phyloP scores from a whole-genome alignment of 345 rosid genomes.

The Corchorus olitorius region DNA sequence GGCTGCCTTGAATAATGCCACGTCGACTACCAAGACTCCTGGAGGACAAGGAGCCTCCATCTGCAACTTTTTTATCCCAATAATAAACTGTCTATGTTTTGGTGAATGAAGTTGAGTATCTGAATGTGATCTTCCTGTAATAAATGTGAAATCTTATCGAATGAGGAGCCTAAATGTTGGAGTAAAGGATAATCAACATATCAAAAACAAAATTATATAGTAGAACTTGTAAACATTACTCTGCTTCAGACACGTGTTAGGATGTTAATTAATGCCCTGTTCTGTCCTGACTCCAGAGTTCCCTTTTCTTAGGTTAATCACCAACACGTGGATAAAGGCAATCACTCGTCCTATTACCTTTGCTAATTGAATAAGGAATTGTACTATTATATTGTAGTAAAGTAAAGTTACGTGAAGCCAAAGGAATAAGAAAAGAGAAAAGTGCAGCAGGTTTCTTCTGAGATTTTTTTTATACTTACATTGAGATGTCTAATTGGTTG shows the following conservation, averaged over 20 bases:
- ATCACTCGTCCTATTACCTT: not conserved
- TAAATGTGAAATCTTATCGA: conserved; percentile 30
- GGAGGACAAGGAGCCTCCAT: not conserved
- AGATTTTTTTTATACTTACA: not conserved
- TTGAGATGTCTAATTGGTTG: not conserved
- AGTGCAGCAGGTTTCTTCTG: not conserved
- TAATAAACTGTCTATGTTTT: not conserved
- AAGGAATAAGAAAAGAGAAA: not conserved
- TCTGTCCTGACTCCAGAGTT: not conserved
- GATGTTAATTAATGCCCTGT: not conserved
- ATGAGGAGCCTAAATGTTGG: conserved; percentile 13
- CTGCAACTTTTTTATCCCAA: not conserved
- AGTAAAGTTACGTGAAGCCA: no score
- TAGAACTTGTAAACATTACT: conserved; percentile 3
- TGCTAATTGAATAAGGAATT: not conserved
- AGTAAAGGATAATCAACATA: not conserved
- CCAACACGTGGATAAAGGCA: not conserved
- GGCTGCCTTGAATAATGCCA: not conserved
- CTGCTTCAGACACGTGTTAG: conserved; percentile 7
- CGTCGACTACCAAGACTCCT: not conserved
- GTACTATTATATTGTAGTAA: no score
- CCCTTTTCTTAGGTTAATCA: not conserved
- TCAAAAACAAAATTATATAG: no score
- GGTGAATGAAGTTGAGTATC: not conserved
- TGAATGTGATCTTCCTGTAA: not conserved